Conservation (phyloP, 2,329 filamentous ascomycete species). For the Tetracladium maxilliforme region DNA sequence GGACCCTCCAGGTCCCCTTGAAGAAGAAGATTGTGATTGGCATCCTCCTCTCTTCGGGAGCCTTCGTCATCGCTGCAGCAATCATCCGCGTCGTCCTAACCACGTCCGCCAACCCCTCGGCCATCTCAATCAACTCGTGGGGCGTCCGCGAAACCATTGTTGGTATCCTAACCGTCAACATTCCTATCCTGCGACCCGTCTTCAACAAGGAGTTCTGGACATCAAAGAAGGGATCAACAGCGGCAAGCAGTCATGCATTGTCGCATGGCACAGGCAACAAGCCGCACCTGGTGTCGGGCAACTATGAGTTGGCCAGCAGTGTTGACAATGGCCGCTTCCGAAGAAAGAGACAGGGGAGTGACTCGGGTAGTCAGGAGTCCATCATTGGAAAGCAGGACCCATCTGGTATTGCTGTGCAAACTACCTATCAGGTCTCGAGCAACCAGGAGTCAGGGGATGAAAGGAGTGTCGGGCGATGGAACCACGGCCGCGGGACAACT, state of each 20-base stretch:
- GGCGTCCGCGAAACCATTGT: constrained; percentile 19
- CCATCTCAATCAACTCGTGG: constrained; percentile 20
- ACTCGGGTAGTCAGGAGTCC: constrained; percentile 2
- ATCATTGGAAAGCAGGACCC: constrained; percentile 1
- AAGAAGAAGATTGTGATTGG: constrained; percentile 16
- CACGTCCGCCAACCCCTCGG: constrained; percentile 11
- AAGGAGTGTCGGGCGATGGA: no score
- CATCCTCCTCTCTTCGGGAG: constrained; percentile 16
- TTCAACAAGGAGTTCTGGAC: constrained; percentile 14
- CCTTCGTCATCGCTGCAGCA: constrained; percentile 19
- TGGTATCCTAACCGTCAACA: constrained; percentile 19
- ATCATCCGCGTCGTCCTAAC: constrained; percentile 17
- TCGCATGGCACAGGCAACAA: background rate
- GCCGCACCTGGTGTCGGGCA: constrained; percentile 1
- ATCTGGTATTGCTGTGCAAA: constrained; percentile 2
- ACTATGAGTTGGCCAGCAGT: constrained; percentile 4
- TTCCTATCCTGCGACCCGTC: constrained; percentile 16
- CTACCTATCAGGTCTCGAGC: constrained; percentile 3
- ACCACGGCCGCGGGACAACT: no score
- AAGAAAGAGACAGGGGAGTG: constrained; percentile 2
- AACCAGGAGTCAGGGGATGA: no score
- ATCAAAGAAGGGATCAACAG: constrained; percentile 1
- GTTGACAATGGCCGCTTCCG: background rate
- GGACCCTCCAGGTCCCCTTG: constrained; percentile 13
- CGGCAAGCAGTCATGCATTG: background rate